A percentile compares a stretch with the other conserved stretches of the same genome.
Conservation (phyloP, 148 eudicot species). For the Rhododendron kiyosumense region DNA sequence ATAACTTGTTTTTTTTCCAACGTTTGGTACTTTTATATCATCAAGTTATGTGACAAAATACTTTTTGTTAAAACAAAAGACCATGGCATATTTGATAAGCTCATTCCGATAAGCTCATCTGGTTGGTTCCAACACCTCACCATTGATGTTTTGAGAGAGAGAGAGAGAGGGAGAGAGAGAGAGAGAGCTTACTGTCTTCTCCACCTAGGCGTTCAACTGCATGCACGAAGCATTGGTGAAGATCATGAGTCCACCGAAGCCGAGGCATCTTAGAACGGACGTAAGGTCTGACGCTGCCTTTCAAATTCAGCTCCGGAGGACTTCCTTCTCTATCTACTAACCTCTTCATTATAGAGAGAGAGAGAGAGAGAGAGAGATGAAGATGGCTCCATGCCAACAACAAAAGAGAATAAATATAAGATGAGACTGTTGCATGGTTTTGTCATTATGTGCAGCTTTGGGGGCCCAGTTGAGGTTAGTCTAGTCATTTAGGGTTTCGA, state of each 20-base stretch:
- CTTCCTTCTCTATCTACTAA: constrained; percentile 6
- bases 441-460: constrained; percentile 25
- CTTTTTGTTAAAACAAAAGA: not conserved
- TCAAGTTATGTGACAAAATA: not conserved
- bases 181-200: constrained; percentile 41
- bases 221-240: constrained; percentile 52
- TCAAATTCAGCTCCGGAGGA: constrained; percentile 12
- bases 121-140: not conserved
- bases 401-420: constrained; percentile 19
- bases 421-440: constrained; percentile 10
- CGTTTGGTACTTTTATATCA: not conserved
- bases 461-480: constrained; percentile 12
- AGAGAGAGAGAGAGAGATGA: not conserved
- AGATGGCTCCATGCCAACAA: constrained; percentile 6
- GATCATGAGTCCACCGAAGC: constrained; percentile 63
- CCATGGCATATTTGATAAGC: not conserved
- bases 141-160: not conserved
- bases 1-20: not conserved
- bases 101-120: not conserved
- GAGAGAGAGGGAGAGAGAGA: not conserved
- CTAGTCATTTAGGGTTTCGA: constrained; percentile 23
- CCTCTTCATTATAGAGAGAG: constrained; percentile 16
- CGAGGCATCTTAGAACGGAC: constrained; percentile 56
- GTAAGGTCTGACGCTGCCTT: constrained; percentile 38
- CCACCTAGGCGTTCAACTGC: constrained; percentile 75